Conservation (phyloP, 176 grass and related monocot genomes). For the Carex kokanica region DNA sequence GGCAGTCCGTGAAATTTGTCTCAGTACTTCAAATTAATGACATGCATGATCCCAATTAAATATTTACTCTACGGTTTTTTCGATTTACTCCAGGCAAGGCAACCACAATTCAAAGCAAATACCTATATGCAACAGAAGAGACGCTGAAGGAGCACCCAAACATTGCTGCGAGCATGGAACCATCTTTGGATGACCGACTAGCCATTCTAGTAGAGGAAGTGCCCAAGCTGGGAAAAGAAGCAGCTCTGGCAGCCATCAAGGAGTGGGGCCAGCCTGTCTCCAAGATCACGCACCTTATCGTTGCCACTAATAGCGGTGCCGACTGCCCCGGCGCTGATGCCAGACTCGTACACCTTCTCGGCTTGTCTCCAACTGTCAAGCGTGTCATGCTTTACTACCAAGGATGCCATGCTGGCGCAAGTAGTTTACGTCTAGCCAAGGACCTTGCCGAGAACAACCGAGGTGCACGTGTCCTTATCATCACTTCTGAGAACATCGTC, state of each 20-base stretch:
- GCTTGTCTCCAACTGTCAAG: slow-evolving; percentile 27
- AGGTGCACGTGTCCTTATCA: slow-evolving; percentile 48
- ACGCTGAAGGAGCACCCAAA: slow-evolving; percentile 23
- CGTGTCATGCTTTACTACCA: slow-evolving; percentile 37
- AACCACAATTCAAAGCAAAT: slow-evolving; percentile 32
- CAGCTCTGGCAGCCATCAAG: slow-evolving; percentile 36
- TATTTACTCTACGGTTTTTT: background rate
- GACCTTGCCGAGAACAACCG: slow-evolving; percentile 11
- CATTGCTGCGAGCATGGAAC: slow-evolving; percentile 14
- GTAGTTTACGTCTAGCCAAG: slow-evolving; percentile 12
- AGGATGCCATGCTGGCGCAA: slow-evolving; percentile 14
- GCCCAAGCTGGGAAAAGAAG: slow-evolving; percentile 12
- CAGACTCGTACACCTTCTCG: slow-evolving; percentile 41
- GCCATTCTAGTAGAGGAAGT: slow-evolving; percentile 29
- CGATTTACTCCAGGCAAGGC: slow-evolving; percentile 28
- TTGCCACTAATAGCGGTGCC: slow-evolving; percentile 46
- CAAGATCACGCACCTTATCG: slow-evolving; percentile 47
- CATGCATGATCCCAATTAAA: background rate
- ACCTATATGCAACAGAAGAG: slow-evolving; percentile 30
- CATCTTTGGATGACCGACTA: slow-evolving; percentile 38
- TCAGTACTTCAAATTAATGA: background rate
- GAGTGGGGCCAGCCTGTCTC: slow-evolving; percentile 38
- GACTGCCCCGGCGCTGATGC: slow-evolving; percentile 35
- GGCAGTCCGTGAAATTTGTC: background rate
- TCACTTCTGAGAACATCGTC: slow-evolving; percentile 41